Evolutionary conservation across 2,329 filamentous ascomycete genomes (phyloP), one percentile per base, ranked within the genome.

Genomic region (Tothia fuscella): DNA sequence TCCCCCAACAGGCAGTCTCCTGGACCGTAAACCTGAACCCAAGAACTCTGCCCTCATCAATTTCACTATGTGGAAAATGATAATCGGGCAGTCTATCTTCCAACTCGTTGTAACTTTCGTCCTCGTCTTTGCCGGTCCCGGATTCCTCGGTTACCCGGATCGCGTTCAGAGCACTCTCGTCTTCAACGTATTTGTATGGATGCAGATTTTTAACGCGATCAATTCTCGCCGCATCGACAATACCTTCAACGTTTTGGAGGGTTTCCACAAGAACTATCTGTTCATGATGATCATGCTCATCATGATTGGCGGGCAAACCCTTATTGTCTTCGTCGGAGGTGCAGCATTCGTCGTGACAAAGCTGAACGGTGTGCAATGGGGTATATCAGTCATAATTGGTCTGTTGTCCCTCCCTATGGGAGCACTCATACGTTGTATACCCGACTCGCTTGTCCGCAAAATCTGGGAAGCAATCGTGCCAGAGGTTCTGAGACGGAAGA

Each of bases 111-210:
- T 79, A 17, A 82, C 87, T 0, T 81, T 95, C 50, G 69, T 89
- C 47, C 71, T 95, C 19, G 88, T 88, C 64, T 96, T 88, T 51
- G 85, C 74, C 24, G 76, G 72, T 38, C 62, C 61, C 45, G 64
- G 54, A 25, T 76, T 85, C 12, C 68, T 85, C n/a, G 66, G 66
- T 6, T 76, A 79, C 50, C 57, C 62, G 3, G 61, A 69, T 22
- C 53, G 65, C 25, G 57, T 72, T 6, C 56, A 61, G 12, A 68
- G 78, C 43, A 93, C 87, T 3, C 71, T 96, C 36, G 83, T 96
- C 6, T 96, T 96, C 72, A 96, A 96, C 67, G 91, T 86, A 0
- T 96, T 96, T 57, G 89, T 95, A 41, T 96, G 89, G 89, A 95
- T 96, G 88, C 89, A 96, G 54, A 93, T 96, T 52, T 96, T 96